Base-by-base conservation (phyloP, 2,329 filamentous ascomycete species). In the Colletotrichum sublineola region DNA sequence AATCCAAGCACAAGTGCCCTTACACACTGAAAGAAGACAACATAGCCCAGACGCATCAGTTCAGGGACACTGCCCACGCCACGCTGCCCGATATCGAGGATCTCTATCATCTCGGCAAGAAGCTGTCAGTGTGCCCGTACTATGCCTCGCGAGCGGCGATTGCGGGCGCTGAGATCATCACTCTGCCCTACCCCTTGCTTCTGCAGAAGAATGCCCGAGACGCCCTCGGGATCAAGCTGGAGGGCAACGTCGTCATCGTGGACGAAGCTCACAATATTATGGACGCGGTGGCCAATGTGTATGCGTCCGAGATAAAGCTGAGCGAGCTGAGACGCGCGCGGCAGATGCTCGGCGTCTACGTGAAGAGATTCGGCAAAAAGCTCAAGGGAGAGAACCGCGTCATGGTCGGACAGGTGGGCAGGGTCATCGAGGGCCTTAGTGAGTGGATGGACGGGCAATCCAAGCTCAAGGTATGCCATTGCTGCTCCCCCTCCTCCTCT, bases 201-300 rank as follows among this genome's bases (percentile, higher is more conserved):
- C 85, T 99, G 3, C 96, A 98, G 78, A 93, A 92, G 77, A 93
- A 91, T 5, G 95, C 96, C 0, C 88, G 96, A 61, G 95, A 98
- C 73, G 95, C 96, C 0, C 86, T 99, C 0, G 92, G 93, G 0
- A 91, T 99, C 55, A 96, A 93, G 33, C 82, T 99, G 11, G 95
- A 97, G 77, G 91, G 91, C 6, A 96, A 97, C 78, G 87, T 99
- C 0, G 91, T 99, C n/a, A 93, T 99, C 36, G 94, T 99, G 60
- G 96, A 99, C 76, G 96, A 99, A 84, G 96, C 96, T 0, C 96
- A 99, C 80, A 99, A 99, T 78, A 89, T 99, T 64, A 97, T 98
- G 92, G 95, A 98, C 80, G 95, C 96, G 0, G 94, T 99, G 57
- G 90, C 94, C 20, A 92, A 91, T 57, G 96, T 97, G 44, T 91